A percentile compares a stretch with the other conserved stretches of the same genome.
Evolutionary conservation across 2,329 filamentous ascomycete species (phyloP).

Genomic region (Tolypocladium cylindrosporum): DNA sequence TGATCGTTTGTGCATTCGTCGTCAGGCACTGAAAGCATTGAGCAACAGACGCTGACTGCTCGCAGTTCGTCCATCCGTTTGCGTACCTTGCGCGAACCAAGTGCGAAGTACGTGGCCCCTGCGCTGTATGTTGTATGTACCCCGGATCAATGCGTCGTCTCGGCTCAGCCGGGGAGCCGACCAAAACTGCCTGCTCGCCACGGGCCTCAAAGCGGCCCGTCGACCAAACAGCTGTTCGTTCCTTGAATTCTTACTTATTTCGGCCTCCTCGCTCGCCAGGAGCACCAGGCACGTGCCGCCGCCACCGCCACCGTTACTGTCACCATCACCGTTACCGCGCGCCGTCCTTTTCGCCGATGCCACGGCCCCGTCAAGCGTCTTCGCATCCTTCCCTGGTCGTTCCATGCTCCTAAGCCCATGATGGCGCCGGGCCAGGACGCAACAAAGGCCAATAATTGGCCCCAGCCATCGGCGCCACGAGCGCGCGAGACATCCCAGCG

Average conservation of each 20-base stretch:
- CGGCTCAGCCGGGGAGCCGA: not conserved
- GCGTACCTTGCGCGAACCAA: too few relatives aligned
- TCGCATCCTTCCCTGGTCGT: not conserved
- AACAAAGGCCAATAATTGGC: slow-evolving; percentile 1
- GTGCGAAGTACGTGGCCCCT: not conserved
- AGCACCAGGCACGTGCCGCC: not conserved
- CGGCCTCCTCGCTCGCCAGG: not conserved
- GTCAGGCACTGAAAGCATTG: not conserved
- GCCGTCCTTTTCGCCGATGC: not conserved
- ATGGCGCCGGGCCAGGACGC: slow-evolving; percentile 4
- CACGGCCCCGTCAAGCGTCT: not conserved
- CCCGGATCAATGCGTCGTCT: not conserved
- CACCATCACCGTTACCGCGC: not conserved
- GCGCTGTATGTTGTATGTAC: not conserved
- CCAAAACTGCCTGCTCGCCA: not conserved
- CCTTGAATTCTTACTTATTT: not conserved
- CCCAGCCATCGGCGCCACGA: not conserved
- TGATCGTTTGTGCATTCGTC: not conserved
- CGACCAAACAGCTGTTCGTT: not conserved
- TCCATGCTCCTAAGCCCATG: not conserved
- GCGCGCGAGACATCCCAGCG: not conserved
- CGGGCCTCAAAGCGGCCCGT: not conserved
- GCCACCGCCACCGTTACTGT: not conserved
- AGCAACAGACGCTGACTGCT: not conserved
- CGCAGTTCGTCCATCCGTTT: not conserved